Conservation (phyloP, 306 rosid species). For the Chamaecrista fasciculata region DNA sequence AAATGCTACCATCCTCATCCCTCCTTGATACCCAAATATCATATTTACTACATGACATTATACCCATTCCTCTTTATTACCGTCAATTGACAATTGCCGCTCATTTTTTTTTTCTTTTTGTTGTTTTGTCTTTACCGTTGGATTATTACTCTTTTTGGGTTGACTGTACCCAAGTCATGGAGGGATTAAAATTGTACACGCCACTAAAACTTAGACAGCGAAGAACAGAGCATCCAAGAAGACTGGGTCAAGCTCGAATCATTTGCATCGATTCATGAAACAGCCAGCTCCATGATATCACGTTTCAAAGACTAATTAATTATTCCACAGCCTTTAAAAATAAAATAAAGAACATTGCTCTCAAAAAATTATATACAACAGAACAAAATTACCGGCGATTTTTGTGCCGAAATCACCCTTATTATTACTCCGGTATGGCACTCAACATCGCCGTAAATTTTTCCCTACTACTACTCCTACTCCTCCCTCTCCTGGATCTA, state of each 20-base stretch:
- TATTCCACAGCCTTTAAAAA: not conserved
- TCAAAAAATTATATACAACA: slow-evolving; percentile 28
- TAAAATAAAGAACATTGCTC: not conserved
- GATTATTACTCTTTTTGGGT: not conserved
- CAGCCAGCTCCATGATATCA: slow-evolving; percentile 5
- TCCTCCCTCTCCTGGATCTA: slow-evolving; percentile 34
- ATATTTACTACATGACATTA: not conserved
- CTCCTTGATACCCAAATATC: too few relatives aligned
- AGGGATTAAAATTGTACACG: slow-evolving; percentile 27
- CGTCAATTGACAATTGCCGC: not conserved
- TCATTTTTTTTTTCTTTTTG: too few relatives aligned
- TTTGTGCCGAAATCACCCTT: slow-evolving; percentile 41
- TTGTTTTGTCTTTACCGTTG: too few relatives aligned
- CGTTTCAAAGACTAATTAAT: slow-evolving; percentile 6
- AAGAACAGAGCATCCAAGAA: slow-evolving; percentile 1
- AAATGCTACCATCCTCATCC: not conserved
- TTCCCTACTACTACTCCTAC: slow-evolving; percentile 16
- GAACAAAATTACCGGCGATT: slow-evolving; percentile 5
- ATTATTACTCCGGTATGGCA: slow-evolving; percentile 82
- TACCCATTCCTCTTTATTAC: not conserved
- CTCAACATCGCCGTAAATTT: slow-evolving; percentile 50
- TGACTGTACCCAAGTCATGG: not conserved
- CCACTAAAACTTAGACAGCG: slow-evolving; percentile 6
- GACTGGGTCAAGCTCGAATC: slow-evolving; percentile 8
- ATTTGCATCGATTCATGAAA: slow-evolving; percentile 14